A percentile compares a stretch with the other conserved stretches of the same genome.
Evolutionary conservation across 352 stramenopile species (phyloP).

Genomic region (Ophiocytium majus): DNA sequence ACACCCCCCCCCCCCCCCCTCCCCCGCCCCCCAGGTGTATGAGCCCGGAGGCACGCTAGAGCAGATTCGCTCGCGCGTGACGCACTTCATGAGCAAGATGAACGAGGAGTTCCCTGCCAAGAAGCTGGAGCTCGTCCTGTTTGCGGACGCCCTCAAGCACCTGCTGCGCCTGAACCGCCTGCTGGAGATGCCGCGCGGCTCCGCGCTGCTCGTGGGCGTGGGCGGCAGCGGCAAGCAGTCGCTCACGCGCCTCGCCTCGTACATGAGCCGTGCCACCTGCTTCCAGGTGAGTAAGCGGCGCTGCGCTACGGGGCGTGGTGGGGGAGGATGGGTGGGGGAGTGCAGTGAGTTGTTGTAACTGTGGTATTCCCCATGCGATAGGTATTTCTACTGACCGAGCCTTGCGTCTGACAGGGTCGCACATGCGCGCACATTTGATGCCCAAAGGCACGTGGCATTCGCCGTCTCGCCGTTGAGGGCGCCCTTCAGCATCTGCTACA

Average conservation of each 20-base stretch:
- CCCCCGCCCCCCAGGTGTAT: constrained; percentile 71
- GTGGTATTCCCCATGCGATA: too few species aligned
- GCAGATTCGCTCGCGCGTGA: constrained; percentile 82
- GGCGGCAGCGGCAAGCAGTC: constrained; percentile 95
- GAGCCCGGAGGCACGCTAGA: constrained; percentile 87
- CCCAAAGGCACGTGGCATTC: too few species aligned
- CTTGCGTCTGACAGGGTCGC: too few species aligned
- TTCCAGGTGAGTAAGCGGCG: constrained; percentile 82
- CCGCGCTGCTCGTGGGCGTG: constrained; percentile 91
- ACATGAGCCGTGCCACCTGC: constrained; percentile 90
- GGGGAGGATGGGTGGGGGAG: too few species aligned
- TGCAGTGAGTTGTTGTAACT: too few species aligned
- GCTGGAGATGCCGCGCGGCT: constrained; percentile 92
- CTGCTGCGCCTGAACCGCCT: constrained; percentile 91
- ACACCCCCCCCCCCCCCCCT: neutral
- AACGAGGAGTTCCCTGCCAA: constrained; percentile 93
- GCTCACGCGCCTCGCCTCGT: constrained; percentile 88
- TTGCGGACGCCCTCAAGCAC: constrained; percentile 94
- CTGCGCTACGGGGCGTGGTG: too few species aligned
- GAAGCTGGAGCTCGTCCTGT: constrained; percentile 93
- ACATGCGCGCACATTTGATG: too few species aligned
- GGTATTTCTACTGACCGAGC: too few species aligned
- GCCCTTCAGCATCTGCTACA: too few species aligned
- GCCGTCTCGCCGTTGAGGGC: too few species aligned
- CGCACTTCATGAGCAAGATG: constrained; percentile 93